These are phyloP conservation scores for Amanita pseudoporphyria DNA, from an alignment of 768 basidiomycete genomes.

Conservation along the genomic window DNA sequence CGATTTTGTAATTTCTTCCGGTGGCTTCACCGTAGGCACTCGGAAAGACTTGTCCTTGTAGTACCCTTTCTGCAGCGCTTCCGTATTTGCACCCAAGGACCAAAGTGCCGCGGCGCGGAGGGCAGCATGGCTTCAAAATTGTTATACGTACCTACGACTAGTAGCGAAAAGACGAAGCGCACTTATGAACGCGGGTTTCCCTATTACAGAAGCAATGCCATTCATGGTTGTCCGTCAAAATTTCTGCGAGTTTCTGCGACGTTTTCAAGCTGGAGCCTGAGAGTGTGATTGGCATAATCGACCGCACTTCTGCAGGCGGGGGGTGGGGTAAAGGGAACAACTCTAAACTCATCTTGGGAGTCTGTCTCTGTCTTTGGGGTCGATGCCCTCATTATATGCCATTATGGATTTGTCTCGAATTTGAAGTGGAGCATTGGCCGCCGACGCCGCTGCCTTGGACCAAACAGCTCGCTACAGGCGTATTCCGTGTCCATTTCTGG, in stretches of 20 bases:
- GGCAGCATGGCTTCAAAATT: conserved; percentile 14
- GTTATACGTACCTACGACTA: neutral
- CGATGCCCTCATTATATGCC: neutral
- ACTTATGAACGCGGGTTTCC: conserved; percentile 41
- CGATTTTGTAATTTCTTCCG: conserved; percentile 30
- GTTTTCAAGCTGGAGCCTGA: conserved; percentile 18
- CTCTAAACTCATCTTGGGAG: neutral
- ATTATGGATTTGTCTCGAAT: neutral
- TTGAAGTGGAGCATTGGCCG: neutral
- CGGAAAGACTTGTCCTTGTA: conserved; percentile 24
- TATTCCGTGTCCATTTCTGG: no score
- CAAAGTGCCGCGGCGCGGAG: conserved; percentile 19
- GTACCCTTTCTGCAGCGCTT: conserved; percentile 29
- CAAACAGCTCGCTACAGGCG: no score
- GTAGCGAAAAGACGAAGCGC: neutral
- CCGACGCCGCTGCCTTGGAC: no score
- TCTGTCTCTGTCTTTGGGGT: neutral
- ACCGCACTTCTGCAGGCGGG: neutral
- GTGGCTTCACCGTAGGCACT: conserved; percentile 30
- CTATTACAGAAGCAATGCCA: conserved; percentile 40
- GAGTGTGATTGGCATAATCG: conserved; percentile 6
- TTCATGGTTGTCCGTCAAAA: conserved; percentile 39
- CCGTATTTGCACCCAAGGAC: conserved; percentile 20
- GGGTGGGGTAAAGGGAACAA: neutral
- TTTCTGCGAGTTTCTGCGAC: conserved; percentile 15